These are phyloP conservation scores for Trichomonas vaginalis DNA, from an alignment of 208 protist species.

Conservation along the genomic window DNA sequence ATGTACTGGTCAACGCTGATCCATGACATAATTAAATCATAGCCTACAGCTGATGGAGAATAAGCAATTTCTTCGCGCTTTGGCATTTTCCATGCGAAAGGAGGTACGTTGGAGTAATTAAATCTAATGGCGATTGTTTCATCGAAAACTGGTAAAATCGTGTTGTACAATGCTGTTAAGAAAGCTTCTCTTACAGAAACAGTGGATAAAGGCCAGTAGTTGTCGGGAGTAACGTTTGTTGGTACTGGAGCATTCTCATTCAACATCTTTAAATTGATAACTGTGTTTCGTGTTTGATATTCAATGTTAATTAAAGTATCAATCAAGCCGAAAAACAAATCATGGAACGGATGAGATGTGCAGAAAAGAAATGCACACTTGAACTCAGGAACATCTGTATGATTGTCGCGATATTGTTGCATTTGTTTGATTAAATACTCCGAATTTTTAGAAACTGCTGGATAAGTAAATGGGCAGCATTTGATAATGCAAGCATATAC, in stretches of 20 bases:
- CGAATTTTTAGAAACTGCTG: background rate
- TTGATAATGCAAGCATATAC: background rate
- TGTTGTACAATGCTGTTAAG: background rate
- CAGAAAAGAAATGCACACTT: background rate
- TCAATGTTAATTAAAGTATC: background rate
- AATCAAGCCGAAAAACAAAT: background rate
- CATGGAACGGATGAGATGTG: background rate
- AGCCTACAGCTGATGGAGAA: background rate
- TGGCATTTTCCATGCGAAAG: background rate
- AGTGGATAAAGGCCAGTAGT: background rate
- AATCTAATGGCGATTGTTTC: background rate
- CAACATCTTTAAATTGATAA: background rate
- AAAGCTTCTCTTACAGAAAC: background rate
- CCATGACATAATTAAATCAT: background rate
- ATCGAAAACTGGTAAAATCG: background rate
- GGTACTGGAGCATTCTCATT: background rate
- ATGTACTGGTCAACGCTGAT: background rate
- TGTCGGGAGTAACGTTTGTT: background rate
- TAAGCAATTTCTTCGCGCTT: background rate
- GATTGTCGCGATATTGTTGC: background rate
- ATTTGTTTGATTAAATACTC: background rate
- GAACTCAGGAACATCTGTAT: background rate
- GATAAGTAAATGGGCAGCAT: background rate
- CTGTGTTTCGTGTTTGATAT: background rate
- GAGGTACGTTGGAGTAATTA: background rate